These are phyloP conservation scores for Chytriomyces hyalinus DNA, from an alignment of 192 early-diverging fungal genomes.

Conservation along the genomic window DNA sequence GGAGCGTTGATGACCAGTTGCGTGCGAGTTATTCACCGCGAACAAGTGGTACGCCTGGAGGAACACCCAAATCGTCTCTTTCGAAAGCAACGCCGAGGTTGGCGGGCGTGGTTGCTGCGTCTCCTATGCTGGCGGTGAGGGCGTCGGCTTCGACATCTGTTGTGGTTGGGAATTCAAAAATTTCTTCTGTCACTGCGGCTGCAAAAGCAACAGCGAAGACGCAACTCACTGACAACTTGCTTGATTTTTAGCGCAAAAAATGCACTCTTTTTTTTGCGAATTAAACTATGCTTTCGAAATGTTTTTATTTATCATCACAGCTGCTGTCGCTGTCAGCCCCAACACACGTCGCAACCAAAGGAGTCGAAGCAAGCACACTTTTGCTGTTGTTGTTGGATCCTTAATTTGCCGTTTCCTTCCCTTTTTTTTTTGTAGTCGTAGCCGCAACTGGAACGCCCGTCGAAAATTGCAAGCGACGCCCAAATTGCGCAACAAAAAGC, in stretches of 20 bases:
- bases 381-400: background rate
- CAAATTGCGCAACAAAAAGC: constrained; percentile 47
- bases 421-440: background rate
- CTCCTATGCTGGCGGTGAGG: background rate
- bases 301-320: background rate
- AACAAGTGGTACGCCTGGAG: background rate
- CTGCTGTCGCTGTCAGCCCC: constrained; percentile 4
- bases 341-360: background rate
- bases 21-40: constrained; percentile 23
- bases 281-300: background rate
- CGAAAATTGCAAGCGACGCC: constrained; percentile 35
- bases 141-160: background rate
- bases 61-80: constrained; percentile 1
- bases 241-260: constrained; percentile 4
- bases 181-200: background rate
- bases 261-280: background rate
- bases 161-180: background rate
- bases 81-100: background rate
- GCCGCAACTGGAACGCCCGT: constrained; percentile 31
- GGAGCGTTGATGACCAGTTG: constrained; percentile 12
- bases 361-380: too few relatives aligned
- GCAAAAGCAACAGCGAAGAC: background rate
- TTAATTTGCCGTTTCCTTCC: background rate
- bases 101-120: background rate
- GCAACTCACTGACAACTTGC: constrained; percentile 21